phyloP scores from a whole-genome alignment of 176 grass and related monocot genomes.

The Ensete ventricosum region DNA sequence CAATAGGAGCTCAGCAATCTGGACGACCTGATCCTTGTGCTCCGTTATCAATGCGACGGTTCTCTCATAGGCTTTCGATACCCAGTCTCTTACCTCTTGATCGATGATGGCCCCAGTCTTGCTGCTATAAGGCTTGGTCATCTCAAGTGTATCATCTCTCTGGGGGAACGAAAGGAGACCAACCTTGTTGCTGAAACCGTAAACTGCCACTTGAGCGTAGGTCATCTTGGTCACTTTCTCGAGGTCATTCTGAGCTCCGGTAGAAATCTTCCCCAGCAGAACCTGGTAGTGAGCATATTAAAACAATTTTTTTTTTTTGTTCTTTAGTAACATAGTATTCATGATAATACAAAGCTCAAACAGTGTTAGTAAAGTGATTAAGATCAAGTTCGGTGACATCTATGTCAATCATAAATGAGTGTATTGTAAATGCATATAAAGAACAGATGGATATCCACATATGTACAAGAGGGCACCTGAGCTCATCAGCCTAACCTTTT shows the following conservation, averaged over 20 bases:
- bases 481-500: too few relatives aligned
- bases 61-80: slow-evolving; percentile 58
- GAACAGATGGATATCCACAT: too few relatives aligned
- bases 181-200: slow-evolving; percentile 87
- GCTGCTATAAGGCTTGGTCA: slow-evolving; percentile 57
- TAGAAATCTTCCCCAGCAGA: slow-evolving; percentile 74
- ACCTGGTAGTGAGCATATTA: slow-evolving; percentile 31
- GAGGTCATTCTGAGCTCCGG: slow-evolving; percentile 80
- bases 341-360: too few relatives aligned
- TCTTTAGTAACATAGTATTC: background rate
- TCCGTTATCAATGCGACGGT: slow-evolving; percentile 52
- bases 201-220: slow-evolving; percentile 79
- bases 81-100: slow-evolving; percentile 75
- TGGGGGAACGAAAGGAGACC: slow-evolving; percentile 86
- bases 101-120: slow-evolving; percentile 71
- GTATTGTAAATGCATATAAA: too few relatives aligned
- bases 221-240: slow-evolving; percentile 95
- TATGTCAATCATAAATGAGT: too few relatives aligned
- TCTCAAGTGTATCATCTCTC: slow-evolving; percentile 52
- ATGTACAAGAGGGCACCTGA: too few relatives aligned
- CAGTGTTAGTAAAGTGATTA: too few relatives aligned
- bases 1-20: slow-evolving; percentile 70
- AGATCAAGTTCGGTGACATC: too few relatives aligned
- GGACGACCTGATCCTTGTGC: slow-evolving; percentile 67
- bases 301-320: background rate